Conservation (phyloP, 2,329 filamentous ascomycete species). For the Aspergillus udagawae region DNA sequence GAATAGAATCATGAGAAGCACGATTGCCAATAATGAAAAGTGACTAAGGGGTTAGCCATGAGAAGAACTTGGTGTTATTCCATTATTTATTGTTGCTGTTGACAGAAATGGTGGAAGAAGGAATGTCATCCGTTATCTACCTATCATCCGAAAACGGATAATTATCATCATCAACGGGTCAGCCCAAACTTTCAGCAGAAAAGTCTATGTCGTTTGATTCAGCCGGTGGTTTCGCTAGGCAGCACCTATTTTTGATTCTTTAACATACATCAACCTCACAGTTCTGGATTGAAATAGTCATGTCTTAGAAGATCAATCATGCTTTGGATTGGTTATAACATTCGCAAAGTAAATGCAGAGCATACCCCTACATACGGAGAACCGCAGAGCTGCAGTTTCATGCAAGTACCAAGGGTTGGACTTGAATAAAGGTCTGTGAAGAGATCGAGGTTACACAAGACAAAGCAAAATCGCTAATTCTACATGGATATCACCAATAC, state of each 20-base stretch:
- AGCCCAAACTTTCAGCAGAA: neutral
- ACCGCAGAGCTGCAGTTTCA: neutral
- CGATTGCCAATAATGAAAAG: neutral
- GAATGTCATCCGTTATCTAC: neutral
- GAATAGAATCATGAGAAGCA: neutral
- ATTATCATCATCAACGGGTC: neutral
- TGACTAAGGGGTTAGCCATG: neutral
- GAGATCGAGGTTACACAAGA: slow-evolving; percentile 5
- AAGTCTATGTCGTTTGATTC: neutral
- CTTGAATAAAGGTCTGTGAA: too few species aligned
- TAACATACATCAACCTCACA: neutral
- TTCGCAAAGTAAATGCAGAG: neutral
- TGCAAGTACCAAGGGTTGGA: neutral
- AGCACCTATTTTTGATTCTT: neutral
- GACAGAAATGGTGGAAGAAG: neutral
- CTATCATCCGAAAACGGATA: neutral
- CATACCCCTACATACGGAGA: too few species aligned
- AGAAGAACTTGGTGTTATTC: neutral
- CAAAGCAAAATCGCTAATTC: slow-evolving; percentile 13
- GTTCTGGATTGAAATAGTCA: neutral
- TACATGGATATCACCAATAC: slow-evolving; percentile 16
- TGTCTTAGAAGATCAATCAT: neutral
- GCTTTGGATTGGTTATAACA: neutral
- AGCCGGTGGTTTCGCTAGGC: too few species aligned
- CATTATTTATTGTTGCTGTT: neutral